Base-by-base conservation (phyloP, 2,329 filamentous ascomycete genomes). In the Alternaria hordeiaustralica region DNA sequence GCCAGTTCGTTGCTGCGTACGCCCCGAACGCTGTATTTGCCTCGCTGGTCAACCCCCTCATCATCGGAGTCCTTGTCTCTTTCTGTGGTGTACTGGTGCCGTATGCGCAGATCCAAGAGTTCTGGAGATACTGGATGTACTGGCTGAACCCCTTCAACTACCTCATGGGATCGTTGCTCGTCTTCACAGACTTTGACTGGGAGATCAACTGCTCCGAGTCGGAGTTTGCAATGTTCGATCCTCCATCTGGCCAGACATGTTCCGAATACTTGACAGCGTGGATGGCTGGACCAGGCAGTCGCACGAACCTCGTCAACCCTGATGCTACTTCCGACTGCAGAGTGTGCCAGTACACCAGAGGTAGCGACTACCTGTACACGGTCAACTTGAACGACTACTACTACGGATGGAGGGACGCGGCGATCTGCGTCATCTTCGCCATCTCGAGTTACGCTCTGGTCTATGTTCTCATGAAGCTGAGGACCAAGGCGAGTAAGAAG, bases 381-480 rank as follows among this genome's bases (percentile, higher is more conserved):
- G 66, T 92, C 12, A 90, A 91, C 71, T 70, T 92, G 8, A 81
- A 82, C 1, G 83, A 87, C 5, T 87, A 90, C 67, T 87, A 84
- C 64, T 88, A 88, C 68, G 89, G 88, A 0, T 92, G 90, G 90
- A 84, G 90, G 53, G 84, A 92, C 76, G 87, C 87, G 0, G 90
- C 73, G 0, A 88, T 91, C 51, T 84, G 86, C 3, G 85, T 85
- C 2, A 78, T 87, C 6, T 89, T 90, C 67, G 85, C 81, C 1
- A 63, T 87, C 43, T 85, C 83, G 59, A 86, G 84, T 1, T 90
- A 90, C 64, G 80, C 75, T 3, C 58, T 85, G 61, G 84, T 85
- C 3, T 86, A 81, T 66, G 53, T 71, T 26, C 67, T 81, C 33
- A 82, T 82, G 80, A 82, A 81, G 74, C 49, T 82, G 55, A 75